Evolutionary conservation across 2,329 filamentous ascomycete species (phyloP), one percentile per base, ranked within the genome.

Genomic region (Monosporascus sp.): DNA sequence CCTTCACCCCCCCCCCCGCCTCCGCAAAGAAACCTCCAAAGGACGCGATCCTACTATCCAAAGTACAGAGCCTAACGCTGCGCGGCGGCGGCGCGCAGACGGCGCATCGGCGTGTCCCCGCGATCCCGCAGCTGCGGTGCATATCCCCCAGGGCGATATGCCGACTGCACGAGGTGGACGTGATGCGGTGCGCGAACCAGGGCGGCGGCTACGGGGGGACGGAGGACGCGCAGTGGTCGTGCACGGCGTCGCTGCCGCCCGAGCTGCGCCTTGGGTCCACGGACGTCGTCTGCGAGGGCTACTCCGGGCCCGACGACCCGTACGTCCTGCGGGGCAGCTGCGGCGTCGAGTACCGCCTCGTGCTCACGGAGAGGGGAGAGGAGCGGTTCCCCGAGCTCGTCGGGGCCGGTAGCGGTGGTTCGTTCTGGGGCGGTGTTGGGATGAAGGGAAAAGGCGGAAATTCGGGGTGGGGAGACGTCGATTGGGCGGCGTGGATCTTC

Each of bases 271-370:
- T 97, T 27, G 92, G 90, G 53, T 81, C 82, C 56, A 97, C 93
- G 11, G 92, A 97, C 57, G 93, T 97, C 52, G 77, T 91, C 11
- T 99, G 94, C 71, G 93, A 99, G 67, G 93, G 94, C 11, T 97
- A 96, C 73, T 76, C 82, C 54, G 78, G 76, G 16, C 73, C 86
- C 1, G 83, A 93, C 47, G 94, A 97, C 69, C 84, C 84, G 0
- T 95, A 91, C 69, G 82, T 97, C n/a, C 74, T 97, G 51, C 91
- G 89, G 65, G 94, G 94, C 22, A 94, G 89, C 69, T 97, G 93
- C 71, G 94, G 88, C 16, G 92, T 96, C 24, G 90, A 96, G 72
- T 97, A 97, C 71, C 80, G 87, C 16, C 72, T 97, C 7, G 70
- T 88, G 0, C 75, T 97, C 50, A 97, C 92, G 1, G 84, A 87